phyloP scores from a whole-genome alignment of 2,329 filamentous ascomycete species.

The Tolypocladium tundrense region DNA sequence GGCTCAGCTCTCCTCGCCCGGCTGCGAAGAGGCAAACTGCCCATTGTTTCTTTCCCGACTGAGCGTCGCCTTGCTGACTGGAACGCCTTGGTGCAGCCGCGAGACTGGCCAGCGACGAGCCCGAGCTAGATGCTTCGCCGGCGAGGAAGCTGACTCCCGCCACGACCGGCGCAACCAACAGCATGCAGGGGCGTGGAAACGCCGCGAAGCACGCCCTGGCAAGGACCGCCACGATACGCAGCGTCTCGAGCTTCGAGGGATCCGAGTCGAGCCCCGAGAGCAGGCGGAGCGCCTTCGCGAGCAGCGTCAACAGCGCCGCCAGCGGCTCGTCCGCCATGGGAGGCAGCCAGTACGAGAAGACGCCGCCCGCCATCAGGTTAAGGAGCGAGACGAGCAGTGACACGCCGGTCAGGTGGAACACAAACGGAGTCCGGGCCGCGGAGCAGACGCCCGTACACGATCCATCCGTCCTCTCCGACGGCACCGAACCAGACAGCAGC shows the following conservation, averaged over 20 bases:
- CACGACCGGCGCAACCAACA: constrained; percentile 28
- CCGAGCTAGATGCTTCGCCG: constrained; percentile 18
- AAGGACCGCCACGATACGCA: constrained; percentile 40
- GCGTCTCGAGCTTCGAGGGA: constrained; percentile 45
- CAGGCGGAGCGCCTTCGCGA: constrained; percentile 43
- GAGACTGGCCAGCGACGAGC: constrained; percentile 9
- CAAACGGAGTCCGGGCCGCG: constrained; percentile 18
- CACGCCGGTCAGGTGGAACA: constrained; percentile 20
- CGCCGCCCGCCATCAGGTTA: constrained; percentile 23
- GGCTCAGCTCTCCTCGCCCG: neutral
- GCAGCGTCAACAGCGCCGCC: constrained; percentile 43
- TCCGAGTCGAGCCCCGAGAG: constrained; percentile 34
- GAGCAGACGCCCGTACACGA: constrained; percentile 16
- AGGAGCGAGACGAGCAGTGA: constrained; percentile 20
- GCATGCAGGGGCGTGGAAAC: constrained; percentile 23
- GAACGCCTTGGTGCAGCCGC: constrained; percentile 5
- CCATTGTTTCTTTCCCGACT: neutral
- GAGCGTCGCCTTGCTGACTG: neutral
- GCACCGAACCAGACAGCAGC: constrained; percentile 21
- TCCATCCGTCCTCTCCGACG: constrained; percentile 16
- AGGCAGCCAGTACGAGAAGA: constrained; percentile 21
- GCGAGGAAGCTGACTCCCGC: constrained; percentile 25
- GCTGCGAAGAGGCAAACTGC: neutral
- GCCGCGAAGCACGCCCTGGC: constrained; percentile 21
- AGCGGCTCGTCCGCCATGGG: constrained; percentile 35